Evolutionary conservation across 2,329 filamentous ascomycete genomes (phyloP), one percentile per base, ranked within the genome.

Genomic region (Pseudocercospora fuligena): DNA sequence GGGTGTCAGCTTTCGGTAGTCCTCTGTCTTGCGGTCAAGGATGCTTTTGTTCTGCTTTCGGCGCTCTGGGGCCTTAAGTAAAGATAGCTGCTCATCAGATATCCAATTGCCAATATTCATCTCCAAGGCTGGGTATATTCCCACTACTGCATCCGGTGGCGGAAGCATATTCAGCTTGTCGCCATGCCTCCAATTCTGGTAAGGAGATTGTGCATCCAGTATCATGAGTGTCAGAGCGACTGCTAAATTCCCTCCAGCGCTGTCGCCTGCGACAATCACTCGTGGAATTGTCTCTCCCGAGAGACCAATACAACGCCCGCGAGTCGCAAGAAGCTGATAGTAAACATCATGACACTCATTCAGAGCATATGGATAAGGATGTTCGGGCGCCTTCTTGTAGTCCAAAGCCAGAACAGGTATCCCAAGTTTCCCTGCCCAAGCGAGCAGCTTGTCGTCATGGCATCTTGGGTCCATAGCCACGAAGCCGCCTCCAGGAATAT

Each of bases 31-130:
- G 65, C 92, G 87, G 40, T 90, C 86, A 11, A 97, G 83, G 63
- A 98, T 91, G 27, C 88, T 86, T 65, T 87, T 86, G 75, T 97
- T 97, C 1, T 90, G 93, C 72, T 89, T 90, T 25, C 93, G 87
- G 76, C 89, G 89, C 65, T 89, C 87, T 11, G 93, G 89, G 69
- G 97, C 94, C 70, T 93, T 90, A 69, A 99, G 97, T 67, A 99
- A 82, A 0, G 92, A 89, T 92, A 98, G 97, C 77, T 99, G 94
- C 78, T 98, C 94, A 73, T 98, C 94, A 0, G 92, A 94, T 94
- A 99, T 98, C 95, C 95, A 99, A 78, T 94, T 97, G 43, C 93
- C 93, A 71, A 98, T 98, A 75, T 97, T 97, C 91, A 98, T 93
- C 75, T 98, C 95, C 66, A 99, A 82, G 0, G 90, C 90, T 0